Evolutionary conservation across 148 eudicot species (phyloP).

Genomic region (Cornus suecica): DNA sequence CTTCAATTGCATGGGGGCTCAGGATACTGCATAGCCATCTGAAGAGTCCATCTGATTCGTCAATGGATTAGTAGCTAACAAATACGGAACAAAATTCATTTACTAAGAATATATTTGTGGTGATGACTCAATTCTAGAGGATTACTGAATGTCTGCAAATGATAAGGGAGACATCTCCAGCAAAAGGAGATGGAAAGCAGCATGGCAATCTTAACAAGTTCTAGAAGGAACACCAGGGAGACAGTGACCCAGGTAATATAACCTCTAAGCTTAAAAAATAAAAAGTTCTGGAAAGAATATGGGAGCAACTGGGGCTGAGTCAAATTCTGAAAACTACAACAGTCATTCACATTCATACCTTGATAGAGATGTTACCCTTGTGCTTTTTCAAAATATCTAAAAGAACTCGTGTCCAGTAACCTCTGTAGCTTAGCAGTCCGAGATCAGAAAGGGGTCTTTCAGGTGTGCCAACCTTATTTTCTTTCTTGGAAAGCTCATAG

Average conservation of each 20-base stretch:
- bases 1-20: too few species aligned
- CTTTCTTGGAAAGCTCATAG: conserved; percentile 99
- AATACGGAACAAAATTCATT: not conserved
- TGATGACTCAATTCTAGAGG: not conserved
- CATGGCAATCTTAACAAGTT: not conserved
- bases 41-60: too few species aligned
- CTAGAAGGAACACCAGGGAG: too few species aligned
- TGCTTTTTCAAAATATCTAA: conserved; percentile 91
- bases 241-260: too few species aligned
- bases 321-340: not conserved
- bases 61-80: not conserved
- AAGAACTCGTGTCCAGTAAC: conserved; percentile 97
- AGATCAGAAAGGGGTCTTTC: conserved; percentile 97
- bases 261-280: too few species aligned
- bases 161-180: not conserved
- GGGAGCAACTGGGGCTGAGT: not conserved
- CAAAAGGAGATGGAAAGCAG: not conserved
- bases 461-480: conserved; percentile 95
- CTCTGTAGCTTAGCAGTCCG: conserved; percentile 91
- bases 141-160: not conserved
- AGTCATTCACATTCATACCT: conserved; percentile 38
- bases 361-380: conserved; percentile 95
- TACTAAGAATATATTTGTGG: not conserved
- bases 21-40: too few species aligned
- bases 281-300: too few species aligned